phyloP scores from a whole-genome alignment of 2,329 filamentous ascomycete genomes.

The Curvularia sp. region DNA sequence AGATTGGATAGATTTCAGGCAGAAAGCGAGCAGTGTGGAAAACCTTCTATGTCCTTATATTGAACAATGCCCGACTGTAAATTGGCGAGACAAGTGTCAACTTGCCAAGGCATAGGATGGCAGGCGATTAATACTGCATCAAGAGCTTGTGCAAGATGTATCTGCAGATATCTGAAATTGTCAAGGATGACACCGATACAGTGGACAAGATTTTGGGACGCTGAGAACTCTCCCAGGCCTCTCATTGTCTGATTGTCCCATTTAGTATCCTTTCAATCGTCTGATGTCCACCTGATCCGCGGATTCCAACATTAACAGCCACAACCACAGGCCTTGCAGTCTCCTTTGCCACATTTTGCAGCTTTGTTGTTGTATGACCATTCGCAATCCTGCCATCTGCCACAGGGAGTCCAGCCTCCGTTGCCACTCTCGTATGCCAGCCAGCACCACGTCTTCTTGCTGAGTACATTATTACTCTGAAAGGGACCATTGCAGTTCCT shows the following conservation, averaged over 20 bases:
- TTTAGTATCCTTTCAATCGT: neutral
- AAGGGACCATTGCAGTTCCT: constrained; percentile 1
- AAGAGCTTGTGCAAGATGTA: too few species aligned
- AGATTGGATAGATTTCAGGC: too few species aligned
- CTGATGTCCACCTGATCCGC: neutral
- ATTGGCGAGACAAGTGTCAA: too few species aligned
- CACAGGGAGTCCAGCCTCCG: constrained; percentile 3
- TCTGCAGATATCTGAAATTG: too few species aligned
- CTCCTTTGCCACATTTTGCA: neutral
- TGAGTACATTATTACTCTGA: neutral
- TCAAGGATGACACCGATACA: too few species aligned
- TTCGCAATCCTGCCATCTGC: constrained; percentile 4
- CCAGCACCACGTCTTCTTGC: neutral
- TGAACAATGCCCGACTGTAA: too few species aligned
- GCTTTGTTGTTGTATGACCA: constrained; percentile 1
- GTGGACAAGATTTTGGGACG: too few species aligned
- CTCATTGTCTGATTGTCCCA: neutral
- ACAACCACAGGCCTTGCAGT: constrained; percentile 1
- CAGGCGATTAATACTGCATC: too few species aligned
- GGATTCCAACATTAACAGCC: neutral
- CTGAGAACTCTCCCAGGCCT: neutral
- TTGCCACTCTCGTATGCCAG: neutral
- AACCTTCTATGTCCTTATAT: too few species aligned
- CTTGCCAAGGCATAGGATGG: too few species aligned
- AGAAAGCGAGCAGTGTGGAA: too few species aligned